Base-by-base conservation (phyloP, 2,329 filamentous ascomycete genomes). In the Cladosporium sp. region DNA sequence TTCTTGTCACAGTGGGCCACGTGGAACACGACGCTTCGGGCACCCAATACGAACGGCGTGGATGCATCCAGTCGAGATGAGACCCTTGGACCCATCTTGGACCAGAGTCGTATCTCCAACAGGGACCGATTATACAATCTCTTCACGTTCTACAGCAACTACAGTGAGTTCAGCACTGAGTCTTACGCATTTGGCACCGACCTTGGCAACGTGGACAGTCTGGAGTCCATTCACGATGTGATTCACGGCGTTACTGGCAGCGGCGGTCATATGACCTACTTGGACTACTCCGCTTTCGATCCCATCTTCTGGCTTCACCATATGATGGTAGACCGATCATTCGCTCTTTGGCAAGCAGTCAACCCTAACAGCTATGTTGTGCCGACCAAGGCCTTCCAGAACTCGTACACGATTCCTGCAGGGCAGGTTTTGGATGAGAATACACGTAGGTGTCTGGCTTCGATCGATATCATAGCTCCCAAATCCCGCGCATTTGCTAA, bases 251-350 rank as follows among this genome's bases (percentile, higher is more conserved):
- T 82, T 51, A 78, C 81, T 3, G 88, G 81, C 55, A 72, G 74
- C 60, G 79, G 80, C 37, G 87, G 88, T 1, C 88, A 90, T 66
- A 88, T 89, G 83, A 84, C 82, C 42, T 88, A 84, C 71, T 84
- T 86, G 34, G 84, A 85, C 17, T 88, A 88, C 65, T 88, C 89
- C 1, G 83, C 88, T 0, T 95, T 90, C 69, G 90, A 95, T 68
- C 90, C 90, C 0, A 76, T 90, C 12, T 92, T 93, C 73, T 89
- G 88, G 74, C 74, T 93, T 8, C 89, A 93, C 67, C 90, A 93
- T 66, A 63, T 64, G 62, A 92, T 89, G 72, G 82, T 91, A 7
- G 90, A 95, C 68, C 84, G 90, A 2, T 73, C 89, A 28, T 84
- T 91, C 62, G 84, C 89, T 34, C 82, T 95, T 61, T 94, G 89